Conservation (phyloP, 2,329 filamentous ascomycete genomes). For the Trichoderma asperellum region DNA sequence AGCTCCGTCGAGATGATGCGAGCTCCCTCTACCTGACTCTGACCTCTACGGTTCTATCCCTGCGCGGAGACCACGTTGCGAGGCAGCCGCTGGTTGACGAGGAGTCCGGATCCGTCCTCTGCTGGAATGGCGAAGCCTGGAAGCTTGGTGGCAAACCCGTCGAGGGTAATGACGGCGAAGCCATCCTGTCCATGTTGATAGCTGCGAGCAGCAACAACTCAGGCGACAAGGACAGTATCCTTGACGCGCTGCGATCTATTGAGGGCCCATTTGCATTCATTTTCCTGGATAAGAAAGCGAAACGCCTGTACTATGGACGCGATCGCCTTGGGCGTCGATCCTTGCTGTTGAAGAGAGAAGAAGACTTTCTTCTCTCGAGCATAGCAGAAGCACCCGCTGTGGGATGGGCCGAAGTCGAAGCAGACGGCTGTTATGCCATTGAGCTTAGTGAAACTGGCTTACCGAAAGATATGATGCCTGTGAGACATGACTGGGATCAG, state of each 20-base stretch:
- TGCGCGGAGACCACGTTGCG: constrained; percentile 75
- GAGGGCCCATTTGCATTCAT: constrained; percentile 90
- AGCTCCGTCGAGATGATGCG: constrained; percentile 32
- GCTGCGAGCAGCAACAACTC: constrained; percentile 42
- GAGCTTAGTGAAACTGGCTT: constrained; percentile 48
- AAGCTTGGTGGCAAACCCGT: constrained; percentile 63
- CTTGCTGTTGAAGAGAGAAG: constrained; percentile 63
- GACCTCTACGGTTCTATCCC: constrained; percentile 83
- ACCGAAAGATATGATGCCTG: constrained; percentile 28
- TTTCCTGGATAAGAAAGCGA: constrained; percentile 69
- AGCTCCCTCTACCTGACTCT: constrained; percentile 59
- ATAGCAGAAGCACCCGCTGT: constrained; percentile 58
- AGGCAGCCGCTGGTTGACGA: constrained; percentile 71
- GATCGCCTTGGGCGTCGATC: constrained; percentile 89
- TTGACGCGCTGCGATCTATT: constrained; percentile 62
- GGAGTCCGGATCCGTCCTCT: constrained; percentile 67
- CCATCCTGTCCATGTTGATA: constrained; percentile 65
- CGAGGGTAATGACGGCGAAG: constrained; percentile 77
- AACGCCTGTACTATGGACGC: constrained; percentile 76
- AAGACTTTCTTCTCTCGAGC: constrained; percentile 68
- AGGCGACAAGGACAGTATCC: constrained; percentile 41
- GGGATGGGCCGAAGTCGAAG: constrained; percentile 79
- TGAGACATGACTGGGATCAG: constrained; percentile 40
- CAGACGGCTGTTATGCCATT: constrained; percentile 77
- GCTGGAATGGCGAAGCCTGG: constrained; percentile 99